Base-by-base conservation (phyloP, 1,284 basidiomycete species). In the Ustilago hordei region DNA sequence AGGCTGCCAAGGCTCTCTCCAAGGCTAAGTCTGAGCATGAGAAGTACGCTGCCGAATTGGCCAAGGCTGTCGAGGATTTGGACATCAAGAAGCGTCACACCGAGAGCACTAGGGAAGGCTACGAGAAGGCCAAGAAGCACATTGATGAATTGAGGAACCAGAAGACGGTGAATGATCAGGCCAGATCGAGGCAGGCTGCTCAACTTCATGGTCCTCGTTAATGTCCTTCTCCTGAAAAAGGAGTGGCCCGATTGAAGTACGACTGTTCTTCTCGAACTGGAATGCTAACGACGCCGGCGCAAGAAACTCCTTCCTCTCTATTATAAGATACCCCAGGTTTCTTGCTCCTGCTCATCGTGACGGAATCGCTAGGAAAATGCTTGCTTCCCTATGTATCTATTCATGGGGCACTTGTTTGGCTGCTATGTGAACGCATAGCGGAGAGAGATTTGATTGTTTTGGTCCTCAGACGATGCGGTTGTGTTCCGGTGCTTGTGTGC, bases 41-140 rank as follows among this genome's bases (percentile, higher is more conserved):
- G 34, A 81, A 83, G 78, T 55, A 66, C 35, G 64, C 70, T 19
- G 76, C 80, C 32, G 78, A 75, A 3, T 69, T 83, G 6, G 54
- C 74, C 45, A 83, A 83, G 64, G 78, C 81, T 13, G 55, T 71
- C 13, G 78, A 83, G 62, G 78, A 83, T 23, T 66, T 81, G n/a
- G 78, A 83, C 43, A 81, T 83, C 70, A 83, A 83, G 75, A 81
- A 81, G 78, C 53, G 60, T 48, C 81, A 83, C 75, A 81, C 78
- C 35, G 58, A 67, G 58, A 64, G 62, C 32, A 83, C 80, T 19
- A 41, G 60, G 9, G 60, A 65, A 13, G 65, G 69, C 17, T 81
- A 76, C 68, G 81, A 83, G 50, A 69, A 60, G 23, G 53, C 71
- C 68, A 83, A 83, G 73, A 55, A 41, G 58, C 60, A 69, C 36